Percentiles rank a stretch among this genome's conserved stretches.
phyloP scores from a whole-genome alignment of 495 filamentous ascomycete genomes.

The Symbiotaphrina buchneri region DNA sequence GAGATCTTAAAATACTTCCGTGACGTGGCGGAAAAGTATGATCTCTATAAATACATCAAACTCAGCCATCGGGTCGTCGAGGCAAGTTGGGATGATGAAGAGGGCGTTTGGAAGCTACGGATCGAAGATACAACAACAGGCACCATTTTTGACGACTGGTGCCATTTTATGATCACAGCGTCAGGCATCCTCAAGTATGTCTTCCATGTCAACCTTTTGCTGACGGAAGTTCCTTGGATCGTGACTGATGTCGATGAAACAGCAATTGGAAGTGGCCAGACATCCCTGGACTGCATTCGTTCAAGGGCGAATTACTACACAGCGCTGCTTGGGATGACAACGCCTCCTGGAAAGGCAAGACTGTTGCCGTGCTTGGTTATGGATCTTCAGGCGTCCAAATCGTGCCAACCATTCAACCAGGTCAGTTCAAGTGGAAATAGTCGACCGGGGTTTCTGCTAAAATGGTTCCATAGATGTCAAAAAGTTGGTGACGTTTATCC shows the following conservation, averaged over 20 bases:
- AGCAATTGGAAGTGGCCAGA: conserved; percentile 30
- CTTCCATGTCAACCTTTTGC: background rate
- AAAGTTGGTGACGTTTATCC: conserved; percentile 21
- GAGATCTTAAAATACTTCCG: conserved; percentile 38
- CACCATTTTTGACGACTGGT: conserved; percentile 18
- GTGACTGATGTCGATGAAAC: too few species aligned
- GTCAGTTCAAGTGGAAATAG: too few species aligned
- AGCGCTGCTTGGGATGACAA: conserved; percentile 26
- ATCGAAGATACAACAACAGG: conserved; percentile 19
- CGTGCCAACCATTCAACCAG: conserved; percentile 29
- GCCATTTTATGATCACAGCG: conserved; percentile 32
- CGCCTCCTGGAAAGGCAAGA: conserved; percentile 14
- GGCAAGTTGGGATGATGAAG: conserved; percentile 17
- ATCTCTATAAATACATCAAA: conserved; percentile 17
- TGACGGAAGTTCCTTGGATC: background rate
- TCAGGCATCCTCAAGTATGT: conserved; percentile 24
- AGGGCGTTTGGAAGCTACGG: conserved; percentile 23
- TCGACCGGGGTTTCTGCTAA: too few species aligned
- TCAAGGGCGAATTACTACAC: conserved; percentile 29
- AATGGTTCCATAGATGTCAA: too few species aligned
- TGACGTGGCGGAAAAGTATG: conserved; percentile 19
- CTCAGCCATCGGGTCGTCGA: conserved; percentile 15
- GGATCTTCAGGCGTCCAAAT: conserved; percentile 17
- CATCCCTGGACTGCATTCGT: conserved; percentile 27
- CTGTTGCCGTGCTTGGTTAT: conserved; percentile 29